A percentile compares a stretch with the other conserved stretches of the same genome.
Conservation (phyloP, 2,329 filamentous ascomycete genomes). For the Paradendryphiella salina region DNA sequence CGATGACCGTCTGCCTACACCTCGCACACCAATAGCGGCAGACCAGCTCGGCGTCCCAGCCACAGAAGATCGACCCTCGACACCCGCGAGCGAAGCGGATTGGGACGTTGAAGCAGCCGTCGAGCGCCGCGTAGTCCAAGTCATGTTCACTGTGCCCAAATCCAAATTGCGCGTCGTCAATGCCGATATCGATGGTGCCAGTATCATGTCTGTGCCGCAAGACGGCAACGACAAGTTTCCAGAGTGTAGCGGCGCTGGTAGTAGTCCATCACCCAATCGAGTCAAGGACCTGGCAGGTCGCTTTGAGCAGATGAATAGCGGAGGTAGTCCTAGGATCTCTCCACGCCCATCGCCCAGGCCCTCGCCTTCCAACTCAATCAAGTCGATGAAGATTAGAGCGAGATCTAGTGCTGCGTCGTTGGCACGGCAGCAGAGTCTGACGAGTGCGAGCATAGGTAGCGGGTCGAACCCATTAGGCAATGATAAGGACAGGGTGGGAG, state of each 20-base stretch:
- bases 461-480: slow-evolving; percentile 4
- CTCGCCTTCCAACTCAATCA: slow-evolving; percentile 26
- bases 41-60: slow-evolving; percentile 28
- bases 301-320: slow-evolving; percentile 33
- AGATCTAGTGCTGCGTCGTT: slow-evolving; percentile 24
- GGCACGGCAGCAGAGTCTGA: slow-evolving; percentile 5
- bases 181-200: slow-evolving; percentile 39
- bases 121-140: slow-evolving; percentile 53
- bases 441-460: slow-evolving; percentile 3
- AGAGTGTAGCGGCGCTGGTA: background rate
- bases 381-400: slow-evolving; percentile 31
- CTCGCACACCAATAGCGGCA: slow-evolving; percentile 31
- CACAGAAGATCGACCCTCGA: slow-evolving; percentile 27
- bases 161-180: slow-evolving; percentile 90
- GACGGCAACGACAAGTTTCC: slow-evolving; percentile 10
- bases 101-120: slow-evolving; percentile 57
- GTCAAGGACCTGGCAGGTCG: slow-evolving; percentile 39
- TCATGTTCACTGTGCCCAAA: slow-evolving; percentile 91
- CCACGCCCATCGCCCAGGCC: slow-evolving; percentile 23
- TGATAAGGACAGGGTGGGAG: background rate
- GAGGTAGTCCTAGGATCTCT: slow-evolving; percentile 5
- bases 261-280: slow-evolving; percentile 19
- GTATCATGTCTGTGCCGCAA: slow-evolving; percentile 30
- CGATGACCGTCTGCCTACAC: slow-evolving; percentile 33
- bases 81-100: slow-evolving; percentile 49